These are phyloP conservation scores for Xylariaceae sp. DNA, from an alignment of 2,329 filamentous ascomycete genomes.

Conservation along the genomic window DNA sequence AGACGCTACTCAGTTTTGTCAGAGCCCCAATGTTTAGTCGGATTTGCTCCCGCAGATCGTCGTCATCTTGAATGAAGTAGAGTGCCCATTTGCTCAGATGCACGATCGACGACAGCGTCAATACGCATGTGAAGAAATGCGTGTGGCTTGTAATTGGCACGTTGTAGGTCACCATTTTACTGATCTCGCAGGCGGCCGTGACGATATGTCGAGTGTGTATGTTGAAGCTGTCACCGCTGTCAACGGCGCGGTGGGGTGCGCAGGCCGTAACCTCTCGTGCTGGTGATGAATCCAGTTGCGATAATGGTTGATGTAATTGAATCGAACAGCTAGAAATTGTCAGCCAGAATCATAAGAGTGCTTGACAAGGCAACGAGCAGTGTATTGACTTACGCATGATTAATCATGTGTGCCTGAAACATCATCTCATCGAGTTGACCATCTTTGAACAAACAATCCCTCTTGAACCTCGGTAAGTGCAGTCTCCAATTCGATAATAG, in stretches of 20 bases:
- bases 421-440: conserved; percentile 82
- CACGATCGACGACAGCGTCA: conserved; percentile 75
- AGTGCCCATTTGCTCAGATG: conserved; percentile 76
- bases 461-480: conserved; percentile 70
- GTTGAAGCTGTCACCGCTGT: conserved; percentile 51
- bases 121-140: conserved; percentile 78
- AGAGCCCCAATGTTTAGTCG: conserved; percentile 75
- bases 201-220: conserved; percentile 77
- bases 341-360: conserved; percentile 3
- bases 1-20: conserved; percentile 63
- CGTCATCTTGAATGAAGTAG: conserved; percentile 59
- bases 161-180: conserved; percentile 69
- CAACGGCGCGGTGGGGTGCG: conserved; percentile 54
- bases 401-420: conserved; percentile 86
- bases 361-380: background rate
- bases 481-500: conserved; percentile 70
- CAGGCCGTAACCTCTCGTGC: conserved; percentile 60
- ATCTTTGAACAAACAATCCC: conserved; percentile 63
- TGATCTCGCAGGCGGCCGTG: conserved; percentile 72
- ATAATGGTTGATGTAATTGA: conserved; percentile 74
- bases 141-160: conserved; percentile 69
- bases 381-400: conserved; percentile 41
- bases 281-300: conserved; percentile 64
- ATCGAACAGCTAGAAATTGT: conserved; percentile 53
- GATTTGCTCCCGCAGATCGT: conserved; percentile 69